phyloP scores from a whole-genome alignment of 257 asterid species.

The Nicotiana benthamiana region DNA sequence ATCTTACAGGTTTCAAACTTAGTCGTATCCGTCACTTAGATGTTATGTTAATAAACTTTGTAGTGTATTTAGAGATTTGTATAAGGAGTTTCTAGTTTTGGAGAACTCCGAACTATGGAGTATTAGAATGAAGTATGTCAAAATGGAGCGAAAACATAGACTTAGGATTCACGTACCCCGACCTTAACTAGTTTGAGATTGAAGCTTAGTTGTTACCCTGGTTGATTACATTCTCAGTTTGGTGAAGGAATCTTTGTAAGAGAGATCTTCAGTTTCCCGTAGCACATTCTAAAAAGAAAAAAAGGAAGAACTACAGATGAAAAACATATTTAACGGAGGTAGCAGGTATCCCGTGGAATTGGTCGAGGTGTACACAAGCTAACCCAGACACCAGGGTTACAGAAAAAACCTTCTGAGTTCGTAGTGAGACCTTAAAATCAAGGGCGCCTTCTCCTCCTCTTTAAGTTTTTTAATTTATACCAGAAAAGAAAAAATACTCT shows the following conservation, averaged over 20 bases:
- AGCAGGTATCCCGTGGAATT: too few species aligned
- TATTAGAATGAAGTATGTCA: neutral
- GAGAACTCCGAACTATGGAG: neutral
- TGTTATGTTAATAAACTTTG: neutral
- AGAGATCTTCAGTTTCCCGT: neutral
- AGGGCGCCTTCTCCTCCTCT: neutral
- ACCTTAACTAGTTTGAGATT: neutral
- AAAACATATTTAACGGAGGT: too few species aligned
- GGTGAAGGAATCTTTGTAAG: neutral
- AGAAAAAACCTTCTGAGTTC: neutral
- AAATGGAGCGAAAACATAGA: neutral
- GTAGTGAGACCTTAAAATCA: neutral
- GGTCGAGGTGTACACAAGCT: too few species aligned
- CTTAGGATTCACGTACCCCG: neutral
- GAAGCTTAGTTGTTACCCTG: neutral
- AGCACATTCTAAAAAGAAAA: neutral
- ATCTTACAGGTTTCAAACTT: neutral
- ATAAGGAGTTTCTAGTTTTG: neutral
- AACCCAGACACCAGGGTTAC: too few species aligned
- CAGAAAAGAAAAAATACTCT: neutral
- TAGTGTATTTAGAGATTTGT: neutral
- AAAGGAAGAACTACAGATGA: neutral
- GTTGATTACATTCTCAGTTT: neutral
- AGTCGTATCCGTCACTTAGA: neutral
- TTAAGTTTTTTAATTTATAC: neutral